A percentile compares a stretch with the other conserved stretches of the same genome.
Evolutionary conservation across 495 filamentous ascomycete genomes (phyloP).

Genomic region (Penicillium goetzii): DNA sequence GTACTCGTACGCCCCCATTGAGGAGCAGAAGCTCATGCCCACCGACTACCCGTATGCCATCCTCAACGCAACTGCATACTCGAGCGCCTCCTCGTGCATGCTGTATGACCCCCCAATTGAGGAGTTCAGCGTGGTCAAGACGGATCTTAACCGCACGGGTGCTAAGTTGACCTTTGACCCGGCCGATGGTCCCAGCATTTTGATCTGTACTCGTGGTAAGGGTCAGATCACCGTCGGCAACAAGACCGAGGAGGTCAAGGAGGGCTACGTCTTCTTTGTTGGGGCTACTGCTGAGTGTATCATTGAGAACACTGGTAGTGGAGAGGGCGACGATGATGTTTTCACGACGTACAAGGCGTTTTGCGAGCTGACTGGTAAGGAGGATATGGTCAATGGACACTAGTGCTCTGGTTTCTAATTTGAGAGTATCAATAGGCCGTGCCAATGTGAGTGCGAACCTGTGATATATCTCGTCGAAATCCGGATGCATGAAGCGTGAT

Average conservation of each 20-base stretch:
- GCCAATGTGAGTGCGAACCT: conserved; percentile 27
- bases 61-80: conserved; percentile 77
- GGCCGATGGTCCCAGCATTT: conserved; percentile 85
- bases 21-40: conserved; percentile 89
- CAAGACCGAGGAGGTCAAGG: conserved; percentile 69
- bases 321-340: conserved; percentile 54
- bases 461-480: conserved; percentile 19
- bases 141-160: conserved; percentile 67
- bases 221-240: conserved; percentile 85
- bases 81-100: conserved; percentile 64
- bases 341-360: conserved; percentile 96
- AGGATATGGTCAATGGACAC: conserved; percentile 47
- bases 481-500: not conserved
- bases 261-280: conserved; percentile 89
- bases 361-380: conserved; percentile 74
- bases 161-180: conserved; percentile 85
- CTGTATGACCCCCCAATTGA: conserved; percentile 97
- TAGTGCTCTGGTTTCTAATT: conserved; percentile 32
- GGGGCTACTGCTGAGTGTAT: conserved; percentile 86
- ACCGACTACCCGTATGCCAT: conserved; percentile 80
- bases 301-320: conserved; percentile 64
- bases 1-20: conserved; percentile 90
- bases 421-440: conserved; percentile 20
- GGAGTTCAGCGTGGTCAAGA: conserved; percentile 90
- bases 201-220: conserved; percentile 83